These are phyloP conservation scores for Pyrenophora teres DNA, from an alignment of 2,329 filamentous ascomycete species.

Conservation along the genomic window DNA sequence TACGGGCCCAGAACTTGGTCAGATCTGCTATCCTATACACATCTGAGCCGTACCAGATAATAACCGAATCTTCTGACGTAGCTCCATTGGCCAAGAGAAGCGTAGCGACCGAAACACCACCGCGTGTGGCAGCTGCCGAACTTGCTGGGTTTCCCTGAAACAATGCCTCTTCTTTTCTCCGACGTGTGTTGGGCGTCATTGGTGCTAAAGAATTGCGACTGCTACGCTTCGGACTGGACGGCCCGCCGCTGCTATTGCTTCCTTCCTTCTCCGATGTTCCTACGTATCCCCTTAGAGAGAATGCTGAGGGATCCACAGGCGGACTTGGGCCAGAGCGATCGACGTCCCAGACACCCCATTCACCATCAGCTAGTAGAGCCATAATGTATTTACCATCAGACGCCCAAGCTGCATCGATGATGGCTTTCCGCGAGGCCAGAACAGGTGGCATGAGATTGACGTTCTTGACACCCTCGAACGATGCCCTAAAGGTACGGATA, in stretches of 20 bases:
- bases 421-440: constrained; percentile 51
- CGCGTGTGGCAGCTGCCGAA: constrained; percentile 40
- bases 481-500: constrained; percentile 40
- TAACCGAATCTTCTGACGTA: constrained; percentile 50
- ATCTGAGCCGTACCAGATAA: constrained; percentile 54
- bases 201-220: constrained; percentile 50
- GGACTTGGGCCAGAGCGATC: constrained; percentile 43
- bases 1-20: constrained; percentile 52
- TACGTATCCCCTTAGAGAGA: constrained; percentile 46
- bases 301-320: constrained; percentile 36
- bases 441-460: constrained; percentile 29
- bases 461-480: constrained; percentile 39
- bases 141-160: constrained; percentile 49
- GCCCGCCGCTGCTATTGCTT: constrained; percentile 12
- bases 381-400: constrained; percentile 53
- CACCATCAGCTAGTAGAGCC: constrained; percentile 55
- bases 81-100: constrained; percentile 37
- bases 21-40: constrained; percentile 54
- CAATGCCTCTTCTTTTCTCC: constrained; percentile 51
- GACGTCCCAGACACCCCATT: constrained; percentile 60
- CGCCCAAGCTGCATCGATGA: constrained; percentile 56
- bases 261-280: constrained; percentile 33
- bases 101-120: constrained; percentile 51
- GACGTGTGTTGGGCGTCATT: constrained; percentile 58
- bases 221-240: constrained; percentile 42